Evolutionary conservation across 2,329 filamentous ascomycete species (phyloP).

Genomic region (Colletotrichum endophyticum): DNA sequence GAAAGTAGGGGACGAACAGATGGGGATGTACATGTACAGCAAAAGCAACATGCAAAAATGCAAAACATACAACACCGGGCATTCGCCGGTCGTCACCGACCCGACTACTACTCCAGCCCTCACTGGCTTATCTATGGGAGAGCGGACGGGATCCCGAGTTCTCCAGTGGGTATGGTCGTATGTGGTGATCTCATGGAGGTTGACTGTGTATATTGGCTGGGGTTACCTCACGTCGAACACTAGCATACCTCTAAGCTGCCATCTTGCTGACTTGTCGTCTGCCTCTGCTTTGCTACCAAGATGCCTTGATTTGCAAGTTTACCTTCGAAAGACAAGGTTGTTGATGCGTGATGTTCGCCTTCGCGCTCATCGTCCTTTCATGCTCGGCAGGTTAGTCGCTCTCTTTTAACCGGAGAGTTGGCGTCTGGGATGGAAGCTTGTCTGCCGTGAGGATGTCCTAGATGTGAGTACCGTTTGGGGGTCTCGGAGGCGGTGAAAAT

Average conservation of each 20-base stretch:
- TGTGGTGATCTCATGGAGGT: rapidly evolving
- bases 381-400: neutral
- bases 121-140: neutral
- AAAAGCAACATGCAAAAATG: neutral
- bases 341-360: neutral
- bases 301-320: neutral
- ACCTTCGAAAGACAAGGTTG: neutral
- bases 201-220: neutral
- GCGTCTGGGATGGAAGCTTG: neutral
- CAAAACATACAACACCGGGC: neutral
- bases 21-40: neutral
- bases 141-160: neutral
- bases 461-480: neutral
- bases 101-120: neutral
- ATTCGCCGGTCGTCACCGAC: no score
- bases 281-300: neutral
- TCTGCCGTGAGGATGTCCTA: neutral
- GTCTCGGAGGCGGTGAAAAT: neutral
- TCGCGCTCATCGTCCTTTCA: neutral
- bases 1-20: neutral
- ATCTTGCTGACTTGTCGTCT: neutral
- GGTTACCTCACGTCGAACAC: neutral
- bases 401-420: neutral
- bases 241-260: neutral
- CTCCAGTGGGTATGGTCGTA: neutral